Evolutionary conservation across 1,284 basidiomycete genomes (phyloP).

Genomic region (Moesziomyces antarcticus): DNA sequence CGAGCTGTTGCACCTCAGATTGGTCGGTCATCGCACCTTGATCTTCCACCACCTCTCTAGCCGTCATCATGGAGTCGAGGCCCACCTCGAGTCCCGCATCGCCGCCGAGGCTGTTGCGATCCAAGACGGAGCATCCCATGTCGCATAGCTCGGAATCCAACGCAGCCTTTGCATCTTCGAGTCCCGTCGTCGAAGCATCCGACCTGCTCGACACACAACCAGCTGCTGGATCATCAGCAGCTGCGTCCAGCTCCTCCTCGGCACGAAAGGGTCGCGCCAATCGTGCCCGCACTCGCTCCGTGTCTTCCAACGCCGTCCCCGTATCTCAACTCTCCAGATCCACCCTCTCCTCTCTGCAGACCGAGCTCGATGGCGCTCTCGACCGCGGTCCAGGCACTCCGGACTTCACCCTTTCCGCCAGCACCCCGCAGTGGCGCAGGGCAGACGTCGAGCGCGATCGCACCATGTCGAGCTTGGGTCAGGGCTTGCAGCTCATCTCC

Average conservation of each 20-base stretch:
- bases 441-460: constrained; percentile 31
- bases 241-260: constrained; percentile 25
- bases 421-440: constrained; percentile 35
- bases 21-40: too few species aligned
- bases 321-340: constrained; percentile 27
- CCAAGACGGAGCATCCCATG: neutral
- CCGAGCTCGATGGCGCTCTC: constrained; percentile 13
- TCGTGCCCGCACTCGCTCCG: constrained; percentile 38
- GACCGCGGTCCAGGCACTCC: constrained; percentile 53
- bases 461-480: constrained; percentile 44
- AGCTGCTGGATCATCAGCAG: neutral
- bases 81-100: neutral
- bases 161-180: neutral
- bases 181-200: neutral
- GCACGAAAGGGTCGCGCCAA: constrained; percentile 25
- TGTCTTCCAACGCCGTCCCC: constrained; percentile 40
- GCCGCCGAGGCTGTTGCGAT: neutral
- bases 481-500: constrained; percentile 42
- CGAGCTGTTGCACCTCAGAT: neutral
- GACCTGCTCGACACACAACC: neutral
- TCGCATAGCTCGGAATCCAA: neutral
- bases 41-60: neutral
- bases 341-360: constrained; percentile 17
- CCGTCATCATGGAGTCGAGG: neutral
- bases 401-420: constrained; percentile 43